phyloP scores from a whole-genome alignment of 2,329 filamentous ascomycete genomes.

The Lecanicillium sp. region DNA sequence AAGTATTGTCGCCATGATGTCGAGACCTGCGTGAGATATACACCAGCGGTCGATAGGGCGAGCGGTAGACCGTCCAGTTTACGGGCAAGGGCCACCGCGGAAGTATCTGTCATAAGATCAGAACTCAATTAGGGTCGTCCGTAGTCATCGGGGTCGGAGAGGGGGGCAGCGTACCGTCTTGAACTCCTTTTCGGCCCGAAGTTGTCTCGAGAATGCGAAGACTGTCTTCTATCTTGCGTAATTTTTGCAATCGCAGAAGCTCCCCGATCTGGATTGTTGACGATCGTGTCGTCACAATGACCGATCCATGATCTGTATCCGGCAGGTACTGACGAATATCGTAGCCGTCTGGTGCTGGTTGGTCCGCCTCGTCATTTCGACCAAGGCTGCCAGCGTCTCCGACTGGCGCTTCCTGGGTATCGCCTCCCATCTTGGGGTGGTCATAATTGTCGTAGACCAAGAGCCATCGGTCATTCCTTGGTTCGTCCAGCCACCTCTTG shows the following conservation, averaged over 20 bases:
- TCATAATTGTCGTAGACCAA: conserved; percentile 34
- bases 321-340: conserved; percentile 24
- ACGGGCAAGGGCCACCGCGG: conserved; percentile 19
- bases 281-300: conserved; percentile 31
- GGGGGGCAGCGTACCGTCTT: conserved; percentile 15
- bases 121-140: no score
- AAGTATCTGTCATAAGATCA: conserved; percentile 17
- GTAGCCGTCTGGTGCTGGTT: conserved; percentile 11
- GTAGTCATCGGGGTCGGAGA: neutral
- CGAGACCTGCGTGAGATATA: conserved; percentile 30
- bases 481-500: conserved; percentile 26
- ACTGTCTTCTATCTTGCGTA: conserved; percentile 21
- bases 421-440: conserved; percentile 20
- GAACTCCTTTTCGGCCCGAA: conserved; percentile 15
- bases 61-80: conserved; percentile 36
- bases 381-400: neutral
- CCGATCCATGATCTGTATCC: conserved; percentile 26
- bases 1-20: conserved; percentile 31
- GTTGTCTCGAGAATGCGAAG: conserved; percentile 22
- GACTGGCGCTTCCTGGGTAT: conserved; percentile 5
- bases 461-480: conserved; percentile 27
- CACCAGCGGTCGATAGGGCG: conserved; percentile 35
- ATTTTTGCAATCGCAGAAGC: conserved; percentile 21
- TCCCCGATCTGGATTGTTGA: conserved; percentile 23
- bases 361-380: neutral